Evolutionary conservation across 257 asterid species (phyloP).

Genomic region (Capsicum pubescens): DNA sequence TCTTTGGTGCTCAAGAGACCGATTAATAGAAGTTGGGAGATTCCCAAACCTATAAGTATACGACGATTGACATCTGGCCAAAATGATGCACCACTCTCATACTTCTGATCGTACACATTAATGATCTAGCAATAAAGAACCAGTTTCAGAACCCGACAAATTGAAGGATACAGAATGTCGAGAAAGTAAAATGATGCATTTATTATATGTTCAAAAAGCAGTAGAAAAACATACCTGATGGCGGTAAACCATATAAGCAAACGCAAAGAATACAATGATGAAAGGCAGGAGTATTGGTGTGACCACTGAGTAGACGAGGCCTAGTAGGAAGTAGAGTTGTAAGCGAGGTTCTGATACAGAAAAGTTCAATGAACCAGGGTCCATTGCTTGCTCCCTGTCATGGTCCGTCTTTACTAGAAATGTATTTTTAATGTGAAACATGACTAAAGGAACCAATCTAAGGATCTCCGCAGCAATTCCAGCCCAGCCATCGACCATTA

Average conservation of each 20-base stretch:
- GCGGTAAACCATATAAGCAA: conserved; percentile 74
- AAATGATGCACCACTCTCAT: conserved; percentile 35
- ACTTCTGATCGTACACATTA: conserved; percentile 38
- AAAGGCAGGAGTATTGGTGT: conserved; percentile 83
- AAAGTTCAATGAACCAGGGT: conserved; percentile 65
- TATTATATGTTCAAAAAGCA: background rate
- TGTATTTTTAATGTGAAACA: conserved; percentile 70
- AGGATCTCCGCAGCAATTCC: conserved; percentile 81
- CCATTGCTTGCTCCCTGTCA: conserved; percentile 78
- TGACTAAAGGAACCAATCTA: conserved; percentile 65
- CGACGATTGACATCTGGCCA: conserved; percentile 39
- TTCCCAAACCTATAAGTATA: conserved; percentile 29
- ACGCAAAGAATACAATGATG: conserved; percentile 77
- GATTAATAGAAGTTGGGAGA: conserved; percentile 28
- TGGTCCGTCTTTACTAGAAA: conserved; percentile 72
- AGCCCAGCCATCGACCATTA: conserved; percentile 97
- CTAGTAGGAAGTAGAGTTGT: conserved; percentile 80
- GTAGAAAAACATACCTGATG: conserved; percentile 67
- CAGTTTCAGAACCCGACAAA: conserved; percentile 8
- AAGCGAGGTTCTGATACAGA: conserved; percentile 68
- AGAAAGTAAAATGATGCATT: background rate
- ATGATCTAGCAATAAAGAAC: conserved; percentile 59
- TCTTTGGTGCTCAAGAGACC: conserved; percentile 48
- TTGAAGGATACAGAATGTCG: background rate
- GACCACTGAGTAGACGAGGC: conserved; percentile 73